A percentile compares a stretch with the other conserved stretches of the same genome.
Conservation (phyloP, 1,139 yeast genomes). For the Yamadazyma diospyri region DNA sequence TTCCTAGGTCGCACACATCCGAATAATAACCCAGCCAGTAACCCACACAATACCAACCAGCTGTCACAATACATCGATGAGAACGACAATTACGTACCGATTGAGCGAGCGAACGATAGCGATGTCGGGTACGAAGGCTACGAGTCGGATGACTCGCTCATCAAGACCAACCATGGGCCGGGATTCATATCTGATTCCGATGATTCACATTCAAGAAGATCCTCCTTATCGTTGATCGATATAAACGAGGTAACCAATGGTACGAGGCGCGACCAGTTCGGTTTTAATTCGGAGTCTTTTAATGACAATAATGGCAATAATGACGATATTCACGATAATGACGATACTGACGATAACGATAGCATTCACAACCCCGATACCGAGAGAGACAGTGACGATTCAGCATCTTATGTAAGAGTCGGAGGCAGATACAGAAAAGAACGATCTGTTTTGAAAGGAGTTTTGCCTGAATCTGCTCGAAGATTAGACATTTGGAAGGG, state of each 20-base stretch:
- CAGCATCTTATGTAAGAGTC: slow-evolving; percentile 20
- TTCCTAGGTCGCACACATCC: slow-evolving; percentile 27
- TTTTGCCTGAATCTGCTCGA: slow-evolving; percentile 40
- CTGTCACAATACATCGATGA: slow-evolving; percentile 5
- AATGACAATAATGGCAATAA: slow-evolving; percentile 1
- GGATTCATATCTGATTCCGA: slow-evolving; percentile 6
- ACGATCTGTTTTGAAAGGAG: slow-evolving; percentile 30
- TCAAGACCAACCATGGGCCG: slow-evolving; percentile 4
- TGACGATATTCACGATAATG: not conserved
- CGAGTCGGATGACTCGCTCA: slow-evolving; percentile 11
- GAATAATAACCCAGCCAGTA: slow-evolving; percentile 7
- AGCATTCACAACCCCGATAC: too few relatives aligned
- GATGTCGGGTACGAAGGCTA: slow-evolving; percentile 2
- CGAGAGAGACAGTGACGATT: not conserved
- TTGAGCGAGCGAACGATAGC: not conserved
- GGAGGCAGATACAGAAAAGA: slow-evolving; percentile 33
- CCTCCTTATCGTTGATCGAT: slow-evolving; percentile 5
- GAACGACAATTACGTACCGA: not conserved
- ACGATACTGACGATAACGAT: slow-evolving; percentile 2
- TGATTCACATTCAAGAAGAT: slow-evolving; percentile 5
- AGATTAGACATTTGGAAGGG: slow-evolving; percentile 25
- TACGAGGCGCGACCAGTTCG: not conserved
- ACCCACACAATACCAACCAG: not conserved
- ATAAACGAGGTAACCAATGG: not conserved
- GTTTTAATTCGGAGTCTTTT: not conserved